A percentile compares a stretch with the other conserved stretches of the same genome.
Evolutionary conservation across 2,329 filamentous ascomycete genomes (phyloP).

Genomic region (Erysiphe pulchra): DNA sequence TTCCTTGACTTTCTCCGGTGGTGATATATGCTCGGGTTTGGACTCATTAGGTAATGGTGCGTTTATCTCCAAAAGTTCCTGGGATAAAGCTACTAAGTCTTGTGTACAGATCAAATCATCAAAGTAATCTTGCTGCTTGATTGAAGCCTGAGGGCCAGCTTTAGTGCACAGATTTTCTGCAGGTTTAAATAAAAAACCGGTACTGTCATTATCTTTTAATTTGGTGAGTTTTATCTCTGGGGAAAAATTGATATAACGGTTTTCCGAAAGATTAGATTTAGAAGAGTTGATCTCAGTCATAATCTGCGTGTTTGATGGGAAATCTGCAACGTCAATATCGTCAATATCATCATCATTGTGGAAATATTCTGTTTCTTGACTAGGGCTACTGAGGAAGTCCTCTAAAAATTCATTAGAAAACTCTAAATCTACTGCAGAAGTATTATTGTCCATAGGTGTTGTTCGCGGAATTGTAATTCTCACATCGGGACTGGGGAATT

Average conservation of each 20-base stretch:
- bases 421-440: constrained; percentile 22
- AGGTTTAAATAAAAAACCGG: not conserved
- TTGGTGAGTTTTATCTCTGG: not conserved
- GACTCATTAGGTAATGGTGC: constrained; percentile 3
- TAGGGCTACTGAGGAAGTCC: constrained; percentile 28
- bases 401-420: constrained; percentile 24
- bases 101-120: constrained; percentile 15
- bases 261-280: not conserved
- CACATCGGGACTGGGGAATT: too few species aligned
- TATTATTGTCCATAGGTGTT: constrained; percentile 2
- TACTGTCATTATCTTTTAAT: not conserved
- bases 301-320: constrained; percentile 7
- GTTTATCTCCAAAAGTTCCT: constrained; percentile 21
- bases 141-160: not conserved
- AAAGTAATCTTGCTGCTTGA: constrained; percentile 1
- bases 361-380: constrained; percentile 22
- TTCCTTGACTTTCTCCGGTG: not conserved
- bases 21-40: not conserved
- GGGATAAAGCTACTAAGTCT: constrained; percentile 21
- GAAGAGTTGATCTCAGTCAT: constrained; percentile 4
- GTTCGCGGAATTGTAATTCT: not conserved
- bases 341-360: constrained; percentile 15
- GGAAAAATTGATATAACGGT: not conserved
- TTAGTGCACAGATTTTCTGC: not conserved
- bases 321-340: constrained; percentile 12